Conservation (phyloP, 2,329 filamentous ascomycete genomes). For the Metarhizium anisopliae region DNA sequence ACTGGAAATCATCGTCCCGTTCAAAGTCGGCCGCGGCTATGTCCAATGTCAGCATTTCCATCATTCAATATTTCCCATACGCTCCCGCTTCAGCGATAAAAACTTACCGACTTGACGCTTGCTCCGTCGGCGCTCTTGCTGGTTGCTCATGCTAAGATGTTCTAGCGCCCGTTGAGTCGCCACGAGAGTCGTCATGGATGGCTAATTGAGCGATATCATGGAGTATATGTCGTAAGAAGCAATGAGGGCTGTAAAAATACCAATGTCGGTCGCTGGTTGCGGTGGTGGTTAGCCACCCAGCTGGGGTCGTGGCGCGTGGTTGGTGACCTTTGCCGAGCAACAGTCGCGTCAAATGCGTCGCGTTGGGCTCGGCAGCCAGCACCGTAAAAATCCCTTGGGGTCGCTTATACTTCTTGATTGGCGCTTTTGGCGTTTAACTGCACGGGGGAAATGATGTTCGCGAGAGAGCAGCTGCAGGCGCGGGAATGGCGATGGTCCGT, state of each 20-base stretch:
- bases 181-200: constrained; percentile 65
- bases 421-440: background rate
- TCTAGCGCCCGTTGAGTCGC: constrained; percentile 55
- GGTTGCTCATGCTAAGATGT: constrained; percentile 61
- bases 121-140: constrained; percentile 51
- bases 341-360: constrained; percentile 8
- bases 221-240: background rate
- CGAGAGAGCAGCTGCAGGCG: background rate
- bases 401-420: constrained; percentile 2
- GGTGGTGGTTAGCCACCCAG: constrained; percentile 8
- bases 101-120: constrained; percentile 55
- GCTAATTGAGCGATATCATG: constrained; percentile 20
- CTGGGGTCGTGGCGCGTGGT: constrained; percentile 4
- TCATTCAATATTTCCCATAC: background rate
- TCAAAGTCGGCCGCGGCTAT: constrained; percentile 46
- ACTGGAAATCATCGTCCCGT: constrained; percentile 69
- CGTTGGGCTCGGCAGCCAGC: constrained; percentile 5
- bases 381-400: background rate
- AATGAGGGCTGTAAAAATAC: background rate
- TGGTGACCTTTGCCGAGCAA: background rate
- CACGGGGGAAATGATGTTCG: background rate
- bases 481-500: constrained; percentile 4
- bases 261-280: background rate
- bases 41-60: constrained; percentile 10
- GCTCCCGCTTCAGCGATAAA: background rate